A percentile compares a stretch with the other conserved stretches of the same genome.
Evolutionary conservation across 176 grass and related monocot species (phyloP).

Genomic region (Oryza brachyantha): DNA sequence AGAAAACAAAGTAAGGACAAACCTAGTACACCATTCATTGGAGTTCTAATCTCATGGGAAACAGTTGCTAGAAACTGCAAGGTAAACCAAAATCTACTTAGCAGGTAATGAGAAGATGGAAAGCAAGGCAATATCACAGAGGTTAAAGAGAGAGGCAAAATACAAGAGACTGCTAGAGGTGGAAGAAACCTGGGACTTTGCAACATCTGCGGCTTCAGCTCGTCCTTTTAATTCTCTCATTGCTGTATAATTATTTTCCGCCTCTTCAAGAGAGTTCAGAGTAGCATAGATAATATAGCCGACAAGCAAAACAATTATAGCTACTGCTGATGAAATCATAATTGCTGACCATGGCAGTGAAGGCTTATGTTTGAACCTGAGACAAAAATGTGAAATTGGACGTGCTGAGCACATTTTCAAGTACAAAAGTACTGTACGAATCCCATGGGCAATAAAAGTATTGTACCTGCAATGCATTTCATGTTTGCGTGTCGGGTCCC

Average conservation of each 20-base stretch:
- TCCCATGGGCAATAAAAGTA: neutral
- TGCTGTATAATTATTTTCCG: conserved; percentile 53
- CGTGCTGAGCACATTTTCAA: neutral
- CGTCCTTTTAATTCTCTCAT: conserved; percentile 67
- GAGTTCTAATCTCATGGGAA: conserved; percentile 89
- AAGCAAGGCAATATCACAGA: neutral
- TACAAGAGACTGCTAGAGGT: neutral
- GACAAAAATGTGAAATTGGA: neutral
- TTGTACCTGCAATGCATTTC: conserved; percentile 82
- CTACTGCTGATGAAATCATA: conserved; percentile 49
- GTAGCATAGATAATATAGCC: conserved; percentile 72
- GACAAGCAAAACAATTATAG: conserved; percentile 73
- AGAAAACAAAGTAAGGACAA: conserved; percentile 24
- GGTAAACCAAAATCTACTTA: conserved; percentile 37
- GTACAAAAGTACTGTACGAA: neutral
- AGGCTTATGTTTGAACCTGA: conserved; percentile 63
- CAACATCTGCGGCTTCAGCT: conserved; percentile 84
- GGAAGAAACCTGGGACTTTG: conserved; percentile 66
- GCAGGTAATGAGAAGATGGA: conserved; percentile 18
- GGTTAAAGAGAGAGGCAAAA: conserved; percentile 3
- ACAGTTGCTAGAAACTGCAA: conserved; percentile 88
- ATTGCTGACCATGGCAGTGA: conserved; percentile 69
- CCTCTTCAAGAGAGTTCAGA: conserved; percentile 68
- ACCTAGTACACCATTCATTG: conserved; percentile 93
- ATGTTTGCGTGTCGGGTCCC: conserved; percentile 69